phyloP scores from a whole-genome alignment of 768 basidiomycete genomes.

The Mycena alexandri region DNA sequence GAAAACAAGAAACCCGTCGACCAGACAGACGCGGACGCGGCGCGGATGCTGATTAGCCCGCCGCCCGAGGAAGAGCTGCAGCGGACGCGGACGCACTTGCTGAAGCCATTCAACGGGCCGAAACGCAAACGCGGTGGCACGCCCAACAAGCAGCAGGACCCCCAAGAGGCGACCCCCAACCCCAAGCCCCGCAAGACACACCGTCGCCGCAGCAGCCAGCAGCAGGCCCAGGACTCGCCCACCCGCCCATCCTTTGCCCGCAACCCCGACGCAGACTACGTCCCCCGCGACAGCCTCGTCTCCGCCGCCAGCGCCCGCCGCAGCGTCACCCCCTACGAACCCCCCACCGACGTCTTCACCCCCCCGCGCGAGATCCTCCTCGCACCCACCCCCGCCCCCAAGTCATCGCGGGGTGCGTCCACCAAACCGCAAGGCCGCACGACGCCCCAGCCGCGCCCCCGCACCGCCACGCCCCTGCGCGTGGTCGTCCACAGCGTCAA shows the following conservation, averaged over 20 bases:
- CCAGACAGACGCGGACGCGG: constrained; percentile 29
- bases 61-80: constrained; percentile 66
- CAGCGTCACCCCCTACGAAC: constrained; percentile 75
- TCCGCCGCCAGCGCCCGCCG: constrained; percentile 48
- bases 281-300: constrained; percentile 47
- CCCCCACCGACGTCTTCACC: constrained; percentile 75
- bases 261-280: constrained; percentile 65
- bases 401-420: background rate
- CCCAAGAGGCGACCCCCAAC: constrained; percentile 64
- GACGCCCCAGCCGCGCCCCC: constrained; percentile 39
- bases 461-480: constrained; percentile 29
- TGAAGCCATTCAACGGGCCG: constrained; percentile 36
- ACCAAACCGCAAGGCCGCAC: constrained; percentile 1
- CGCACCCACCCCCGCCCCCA: background rate
- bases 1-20: constrained; percentile 16
- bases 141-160: constrained; percentile 39
- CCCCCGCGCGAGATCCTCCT: constrained; percentile 74
- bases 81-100: background rate
- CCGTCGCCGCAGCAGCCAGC: constrained; percentile 21
- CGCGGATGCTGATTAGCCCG: constrained; percentile 64
- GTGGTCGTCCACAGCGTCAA: constrained; percentile 55
- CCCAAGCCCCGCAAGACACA: constrained; percentile 69
- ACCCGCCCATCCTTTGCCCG: constrained; percentile 43
- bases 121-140: constrained; percentile 57
- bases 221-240: constrained; percentile 16